These are phyloP conservation scores for Lipomyces sp. DNA, from an alignment of 805 yeast genomes.

Conservation along the genomic window DNA sequence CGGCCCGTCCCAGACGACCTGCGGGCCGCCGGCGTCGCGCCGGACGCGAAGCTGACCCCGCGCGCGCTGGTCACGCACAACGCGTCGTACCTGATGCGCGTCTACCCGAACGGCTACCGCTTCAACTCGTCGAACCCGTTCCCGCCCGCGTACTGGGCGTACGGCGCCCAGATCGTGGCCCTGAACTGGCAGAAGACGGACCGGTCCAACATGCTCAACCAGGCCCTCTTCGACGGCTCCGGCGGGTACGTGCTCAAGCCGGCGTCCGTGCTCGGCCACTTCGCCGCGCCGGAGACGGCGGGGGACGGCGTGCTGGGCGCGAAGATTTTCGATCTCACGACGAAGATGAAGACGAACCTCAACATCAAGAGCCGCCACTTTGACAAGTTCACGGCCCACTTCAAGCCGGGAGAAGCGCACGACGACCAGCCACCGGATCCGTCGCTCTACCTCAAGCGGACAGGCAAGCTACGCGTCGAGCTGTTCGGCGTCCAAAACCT, in stretches of 20 bases:
- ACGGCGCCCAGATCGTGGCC: conserved; percentile 91
- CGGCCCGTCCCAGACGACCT: neutral
- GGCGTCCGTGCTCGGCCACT: neutral
- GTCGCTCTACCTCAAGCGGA: conserved; percentile 1
- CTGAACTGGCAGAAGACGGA: conserved; percentile 95
- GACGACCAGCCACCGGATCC: neutral
- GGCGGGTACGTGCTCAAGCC: conserved; percentile 16
- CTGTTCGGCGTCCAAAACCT: conserved; percentile 11
- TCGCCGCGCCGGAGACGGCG: neutral
- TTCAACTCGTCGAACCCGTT: conserved; percentile 74
- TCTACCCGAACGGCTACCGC: conserved; percentile 79
- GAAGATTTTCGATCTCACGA: neutral
- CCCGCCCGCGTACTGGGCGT: conserved; percentile 74
- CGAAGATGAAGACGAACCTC: neutral
- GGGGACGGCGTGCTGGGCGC: neutral
- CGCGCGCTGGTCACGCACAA: conserved; percentile 70
- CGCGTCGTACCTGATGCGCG: conserved; percentile 65
- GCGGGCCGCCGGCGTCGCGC: conserved; percentile 47
- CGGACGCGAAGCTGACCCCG: conserved; percentile 54
- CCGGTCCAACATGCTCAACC: conserved; percentile 31
- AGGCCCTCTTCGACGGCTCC: conserved; percentile 61
- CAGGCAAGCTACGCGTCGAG: conserved; percentile 2
- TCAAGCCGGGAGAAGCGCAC: neutral
- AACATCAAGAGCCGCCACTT: conserved; percentile 1
- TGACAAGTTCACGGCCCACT: conserved; percentile 1